phyloP scores from a whole-genome alignment of 371 early-diverging fungal species.

The Enterospora canceri region DNA sequence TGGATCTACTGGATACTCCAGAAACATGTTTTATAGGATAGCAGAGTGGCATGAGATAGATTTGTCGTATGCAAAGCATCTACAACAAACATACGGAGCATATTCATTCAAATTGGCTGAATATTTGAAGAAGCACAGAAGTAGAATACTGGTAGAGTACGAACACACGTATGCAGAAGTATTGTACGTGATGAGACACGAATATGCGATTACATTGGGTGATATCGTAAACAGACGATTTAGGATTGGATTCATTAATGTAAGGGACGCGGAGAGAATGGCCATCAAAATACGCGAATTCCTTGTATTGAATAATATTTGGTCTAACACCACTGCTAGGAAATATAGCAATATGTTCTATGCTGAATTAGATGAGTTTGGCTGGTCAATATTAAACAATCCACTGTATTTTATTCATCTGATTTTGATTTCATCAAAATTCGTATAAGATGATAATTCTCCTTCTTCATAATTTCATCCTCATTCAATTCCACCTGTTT shows the following conservation, averaged over 20 bases:
- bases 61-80: constrained; percentile 75
- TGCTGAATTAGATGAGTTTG: neutral
- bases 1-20: constrained; percentile 72
- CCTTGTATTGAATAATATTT: neutral
- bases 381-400: neutral
- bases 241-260: constrained; percentile 80
- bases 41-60: constrained; percentile 79
- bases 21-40: constrained; percentile 72
- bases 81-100: constrained; percentile 79
- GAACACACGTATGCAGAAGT: constrained; percentile 86
- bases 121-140: constrained; percentile 43
- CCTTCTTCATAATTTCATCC: too few species aligned
- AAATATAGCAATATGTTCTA: neutral
- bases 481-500: too few species aligned
- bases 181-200: constrained; percentile 73
- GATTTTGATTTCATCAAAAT: too few species aligned
- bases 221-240: constrained; percentile 81
- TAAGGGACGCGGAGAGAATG: constrained; percentile 63
- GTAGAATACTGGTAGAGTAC: constrained; percentile 64
- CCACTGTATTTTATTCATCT: neutral
- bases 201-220: constrained; percentile 77
- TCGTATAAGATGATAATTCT: too few species aligned
- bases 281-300: neutral
- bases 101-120: constrained; percentile 59
- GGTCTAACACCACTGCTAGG: neutral